Evolutionary conservation across 2,329 filamentous ascomycete genomes (phyloP), one percentile per base, ranked within the genome.

Genomic region (Rhynchosporium graminicola): DNA sequence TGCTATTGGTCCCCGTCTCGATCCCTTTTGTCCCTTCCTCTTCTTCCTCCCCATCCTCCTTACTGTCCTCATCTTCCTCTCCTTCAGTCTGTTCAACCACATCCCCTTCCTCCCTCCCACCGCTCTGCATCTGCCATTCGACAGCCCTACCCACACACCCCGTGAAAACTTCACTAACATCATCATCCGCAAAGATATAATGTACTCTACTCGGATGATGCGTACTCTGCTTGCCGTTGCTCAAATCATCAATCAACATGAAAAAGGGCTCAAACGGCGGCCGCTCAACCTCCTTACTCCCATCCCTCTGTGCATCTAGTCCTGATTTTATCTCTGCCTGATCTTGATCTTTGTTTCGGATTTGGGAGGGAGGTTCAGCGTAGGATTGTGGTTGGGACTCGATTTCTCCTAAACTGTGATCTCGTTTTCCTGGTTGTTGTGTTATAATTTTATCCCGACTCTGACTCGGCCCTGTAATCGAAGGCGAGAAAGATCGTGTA

Each of bases 121-220:
- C 13, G 28, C 28, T 7, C 38, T 0, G n/a, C 33, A 33, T 50
- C 40, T 8, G 29, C 20, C 31, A 9, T 36, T 62, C 56, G 12
- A 67, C 47, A 42, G 57, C 54, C 13, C 64, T 63, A 12, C 87
- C 75, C 4, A 83, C 82, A 1, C 89, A 87, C 43, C 86, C 82
- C 1, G 89, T 89, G 43, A 96, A 80, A 50, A 90, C 79, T 52
- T 93, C 89, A 1, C 87, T 84, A n/a, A 57, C 63, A 73, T 97
- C 92, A 76, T 98, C 95, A 76, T 98, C 93, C 69, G 86, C 85
- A 79, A 99, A 98, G 72, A 98, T 84, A 78, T 98, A 98, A 78
- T 94, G 92, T 1, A 97, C 87, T 59, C 85, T 87, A 1, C 52
- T 40, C 2, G 94, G 95, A 74, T 98, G 93, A 71, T 91, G 83